Evolutionary conservation across 2,329 filamentous ascomycete genomes (phyloP).

Genomic region (Camillea tinctor): DNA sequence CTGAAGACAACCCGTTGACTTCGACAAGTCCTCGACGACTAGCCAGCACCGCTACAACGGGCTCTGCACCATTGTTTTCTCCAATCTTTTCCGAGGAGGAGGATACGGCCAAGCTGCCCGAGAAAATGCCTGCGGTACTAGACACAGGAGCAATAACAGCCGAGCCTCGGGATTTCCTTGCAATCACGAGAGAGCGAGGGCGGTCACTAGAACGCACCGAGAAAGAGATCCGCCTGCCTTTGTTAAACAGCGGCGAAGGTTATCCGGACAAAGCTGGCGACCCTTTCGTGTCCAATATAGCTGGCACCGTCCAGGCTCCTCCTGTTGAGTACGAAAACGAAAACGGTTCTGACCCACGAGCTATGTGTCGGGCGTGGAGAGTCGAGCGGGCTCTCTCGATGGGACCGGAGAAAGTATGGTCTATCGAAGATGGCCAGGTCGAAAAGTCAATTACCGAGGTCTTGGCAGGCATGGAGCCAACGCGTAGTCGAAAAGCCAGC

Average conservation of each 20-base stretch:
- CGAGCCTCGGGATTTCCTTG: constrained; percentile 35
- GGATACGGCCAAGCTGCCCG: constrained; percentile 20
- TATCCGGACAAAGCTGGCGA: constrained; percentile 33
- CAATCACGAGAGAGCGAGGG: constrained; percentile 33
- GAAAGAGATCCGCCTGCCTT: constrained; percentile 38
- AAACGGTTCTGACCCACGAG: constrained; percentile 25
- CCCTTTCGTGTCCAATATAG: constrained; percentile 30
- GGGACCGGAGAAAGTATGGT: constrained; percentile 61
- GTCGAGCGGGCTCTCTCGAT: constrained; percentile 43
- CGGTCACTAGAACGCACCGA: constrained; percentile 43
- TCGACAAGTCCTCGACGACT: constrained; percentile 33
- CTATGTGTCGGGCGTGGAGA: constrained; percentile 37
- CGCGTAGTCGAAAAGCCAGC: constrained; percentile 65
- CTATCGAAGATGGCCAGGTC: constrained; percentile 59
- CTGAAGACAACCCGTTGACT: constrained; percentile 39
- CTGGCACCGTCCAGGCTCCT: constrained; percentile 8
- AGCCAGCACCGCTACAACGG: constrained; percentile 33
- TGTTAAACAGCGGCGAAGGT: constrained; percentile 26
- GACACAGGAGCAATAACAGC: constrained; percentile 35
- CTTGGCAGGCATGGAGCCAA: constrained; percentile 60
- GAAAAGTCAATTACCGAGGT: constrained; percentile 65
- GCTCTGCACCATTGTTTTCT: constrained; percentile 27
- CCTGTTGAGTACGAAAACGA: constrained; percentile 19
- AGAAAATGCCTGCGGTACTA: constrained; percentile 32
- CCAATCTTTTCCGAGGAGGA: constrained; percentile 17